Conservation (phyloP, 179 eudicot genomes). For the Patellifolia procumbens region DNA sequence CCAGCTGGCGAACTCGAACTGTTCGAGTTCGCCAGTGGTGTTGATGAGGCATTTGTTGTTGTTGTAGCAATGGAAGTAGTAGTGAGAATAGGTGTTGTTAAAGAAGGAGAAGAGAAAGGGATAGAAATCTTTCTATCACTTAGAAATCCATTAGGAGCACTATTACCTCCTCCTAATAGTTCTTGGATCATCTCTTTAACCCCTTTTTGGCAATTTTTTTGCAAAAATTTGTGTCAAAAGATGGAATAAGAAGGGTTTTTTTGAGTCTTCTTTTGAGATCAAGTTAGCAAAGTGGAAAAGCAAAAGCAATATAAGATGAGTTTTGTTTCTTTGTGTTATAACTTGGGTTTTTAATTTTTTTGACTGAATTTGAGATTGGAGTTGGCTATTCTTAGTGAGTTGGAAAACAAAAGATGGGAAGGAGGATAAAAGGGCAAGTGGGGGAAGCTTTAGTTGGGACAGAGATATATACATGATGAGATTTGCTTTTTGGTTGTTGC, state of each 20-base stretch:
- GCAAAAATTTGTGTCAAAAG: slow-evolving; percentile 18
- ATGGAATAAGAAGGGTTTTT: not conserved
- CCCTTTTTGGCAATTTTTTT: slow-evolving; percentile 23
- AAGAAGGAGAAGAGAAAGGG: slow-evolving; percentile 31
- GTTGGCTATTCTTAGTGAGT: slow-evolving; percentile 33
- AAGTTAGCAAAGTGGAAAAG: slow-evolving; percentile 35
- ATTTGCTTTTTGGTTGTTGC: slow-evolving; percentile 33
- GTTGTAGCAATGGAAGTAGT: slow-evolving; percentile 21
- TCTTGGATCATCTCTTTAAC: slow-evolving; percentile 66
- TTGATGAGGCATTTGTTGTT: slow-evolving; percentile 16
- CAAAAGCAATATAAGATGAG: slow-evolving; percentile 26
- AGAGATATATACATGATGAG: slow-evolving; percentile 34
- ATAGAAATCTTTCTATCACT: slow-evolving; percentile 43
- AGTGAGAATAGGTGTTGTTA: slow-evolving; percentile 30
- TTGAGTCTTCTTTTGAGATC: slow-evolving; percentile 23
- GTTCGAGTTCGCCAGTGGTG: not conserved
- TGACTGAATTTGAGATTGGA: slow-evolving; percentile 26
- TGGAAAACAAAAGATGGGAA: slow-evolving; percentile 33
- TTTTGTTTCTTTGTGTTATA: slow-evolving; percentile 8
- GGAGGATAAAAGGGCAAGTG: slow-evolving; percentile 33
- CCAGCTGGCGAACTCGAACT: not conserved
- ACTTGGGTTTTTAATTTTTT: slow-evolving; percentile 20
- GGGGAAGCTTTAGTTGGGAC: slow-evolving; percentile 39
- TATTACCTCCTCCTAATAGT: slow-evolving; percentile 55
- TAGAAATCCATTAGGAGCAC: slow-evolving; percentile 23